Base-by-base conservation (phyloP, 768 basidiomycete genomes). In the Strobilomyces confusus region DNA sequence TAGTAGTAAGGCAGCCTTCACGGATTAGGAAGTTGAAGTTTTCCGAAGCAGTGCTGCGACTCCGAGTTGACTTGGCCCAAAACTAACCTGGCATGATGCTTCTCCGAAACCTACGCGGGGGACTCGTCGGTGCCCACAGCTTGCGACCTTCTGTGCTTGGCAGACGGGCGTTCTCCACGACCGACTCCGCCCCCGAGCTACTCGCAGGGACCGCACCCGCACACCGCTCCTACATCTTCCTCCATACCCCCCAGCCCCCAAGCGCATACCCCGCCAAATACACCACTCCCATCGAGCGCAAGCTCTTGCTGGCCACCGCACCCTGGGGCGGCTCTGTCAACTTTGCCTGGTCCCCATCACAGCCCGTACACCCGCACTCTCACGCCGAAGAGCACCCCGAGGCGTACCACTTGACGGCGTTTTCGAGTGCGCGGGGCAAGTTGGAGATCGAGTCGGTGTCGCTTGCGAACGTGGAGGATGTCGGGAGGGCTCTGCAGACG, bases 261-360 rank as follows among this genome's bases (percentile, higher is more conserved):
- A 60, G 72, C 9, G 48, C 64, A 12, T 85, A 81, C 58, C 78
- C 83, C 2, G 60, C 76, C 30, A 74, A 74, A 20, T 64, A 75
- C 26, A 67, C 74, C 2, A 80, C 83, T 0, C 70, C 77, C 2
- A 54, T 87, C 1, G 80, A 82, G 40, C 73, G 77, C 17, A 76
- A 72, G 11, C 69, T 88, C 34, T 76, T 77, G 51, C 64, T 77
- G 11, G 70, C 70, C 19, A 71, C 72, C 8, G 60, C 65, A 30
- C 69, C 72, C 60, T 80, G 75, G 75, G 80, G 81, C 8, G 83
- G 78, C 6, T 55, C 77, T 3, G 80, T 84, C 57, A 88, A 87
- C 65, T 82, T 84, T 61, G 74, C 80, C 17, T 86, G 80, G 80
- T 69, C 74, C 22, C 68, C 66, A 15, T 66, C 55, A 17, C 61